A percentile compares a stretch with the other conserved stretches of the same genome.
These are phyloP conservation scores for Saprolegnia parasitica DNA, from an alignment of 352 stramenopile genomes.

Conservation along the genomic window DNA sequence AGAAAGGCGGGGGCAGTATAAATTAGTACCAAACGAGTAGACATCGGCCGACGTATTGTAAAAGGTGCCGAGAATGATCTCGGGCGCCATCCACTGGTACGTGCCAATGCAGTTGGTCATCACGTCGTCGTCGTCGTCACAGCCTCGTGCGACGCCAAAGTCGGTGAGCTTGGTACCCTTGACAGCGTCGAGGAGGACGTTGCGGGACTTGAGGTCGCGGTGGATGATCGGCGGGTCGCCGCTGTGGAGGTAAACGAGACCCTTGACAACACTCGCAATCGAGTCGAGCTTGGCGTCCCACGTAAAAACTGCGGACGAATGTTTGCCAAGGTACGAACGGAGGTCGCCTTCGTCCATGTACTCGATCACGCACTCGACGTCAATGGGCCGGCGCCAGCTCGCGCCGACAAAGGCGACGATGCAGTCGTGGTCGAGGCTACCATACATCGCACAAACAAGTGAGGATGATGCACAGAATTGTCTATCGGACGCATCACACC, in stretches of 20 bases:
- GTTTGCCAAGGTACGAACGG: conserved; percentile 3
- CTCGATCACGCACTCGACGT: conserved; percentile 31
- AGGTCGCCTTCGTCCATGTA: conserved; percentile 36
- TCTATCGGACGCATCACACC: too few relatives aligned
- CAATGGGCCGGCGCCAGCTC: conserved; percentile 2
- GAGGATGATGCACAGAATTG: too few relatives aligned
- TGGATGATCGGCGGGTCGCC: conserved; percentile 1
- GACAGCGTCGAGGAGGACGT: conserved; percentile 1
- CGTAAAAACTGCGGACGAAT: not conserved
- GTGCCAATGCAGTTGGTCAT: not conserved
- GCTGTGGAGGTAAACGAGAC: not conserved
- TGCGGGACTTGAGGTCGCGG: conserved; percentile 1
- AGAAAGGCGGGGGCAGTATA: not conserved
- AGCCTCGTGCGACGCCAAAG: not conserved
- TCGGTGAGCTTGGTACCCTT: not conserved
- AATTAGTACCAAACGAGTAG: not conserved
- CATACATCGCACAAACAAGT: too few relatives aligned
- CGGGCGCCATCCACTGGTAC: not conserved
- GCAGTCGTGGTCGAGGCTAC: not conserved
- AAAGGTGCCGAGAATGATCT: not conserved
- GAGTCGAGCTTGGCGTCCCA: not conserved
- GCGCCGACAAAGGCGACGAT: conserved; percentile 12
- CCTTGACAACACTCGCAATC: not conserved
- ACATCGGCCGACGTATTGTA: not conserved
- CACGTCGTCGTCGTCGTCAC: not conserved